Conservation (phyloP, 2,329 filamentous ascomycete species). For the Chaetomiaceae sp. region DNA sequence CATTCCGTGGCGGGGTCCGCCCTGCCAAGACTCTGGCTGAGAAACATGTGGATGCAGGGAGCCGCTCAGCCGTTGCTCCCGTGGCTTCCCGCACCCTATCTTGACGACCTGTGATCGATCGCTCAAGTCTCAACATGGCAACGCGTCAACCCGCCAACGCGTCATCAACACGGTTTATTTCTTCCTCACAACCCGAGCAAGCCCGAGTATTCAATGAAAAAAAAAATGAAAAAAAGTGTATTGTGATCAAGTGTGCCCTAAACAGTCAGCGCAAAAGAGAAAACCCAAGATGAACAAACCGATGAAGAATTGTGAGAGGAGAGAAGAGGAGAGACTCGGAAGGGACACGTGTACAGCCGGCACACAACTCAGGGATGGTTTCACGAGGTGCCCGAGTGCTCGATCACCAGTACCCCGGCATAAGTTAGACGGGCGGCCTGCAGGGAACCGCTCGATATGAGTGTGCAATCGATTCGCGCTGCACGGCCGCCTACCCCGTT, state of each 20-base stretch:
- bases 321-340: neutral
- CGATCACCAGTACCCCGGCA: conserved; percentile 10
- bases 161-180: neutral
- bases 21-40: conserved; percentile 11
- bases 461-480: neutral
- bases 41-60: too few species aligned
- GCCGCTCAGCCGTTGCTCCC: too few species aligned
- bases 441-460: neutral
- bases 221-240: conserved; percentile 2
- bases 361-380: conserved; percentile 12
- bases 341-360: neutral
- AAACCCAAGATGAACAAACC: neutral
- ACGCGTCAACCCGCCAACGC: too few species aligned
- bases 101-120: neutral
- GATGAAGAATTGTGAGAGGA: neutral
- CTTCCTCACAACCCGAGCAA: conserved; percentile 16
- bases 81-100: neutral
- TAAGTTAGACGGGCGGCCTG: conserved; percentile 8
- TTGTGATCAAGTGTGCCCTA: neutral
- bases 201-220: conserved; percentile 18
- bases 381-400: neutral
- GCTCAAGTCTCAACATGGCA: too few species aligned
- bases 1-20: neutral
- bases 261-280: neutral
- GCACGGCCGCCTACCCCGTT: conserved; percentile 8